Evolutionary conservation across 768 basidiomycete species (phyloP).

Genomic region (Collybiopsis confluens): DNA sequence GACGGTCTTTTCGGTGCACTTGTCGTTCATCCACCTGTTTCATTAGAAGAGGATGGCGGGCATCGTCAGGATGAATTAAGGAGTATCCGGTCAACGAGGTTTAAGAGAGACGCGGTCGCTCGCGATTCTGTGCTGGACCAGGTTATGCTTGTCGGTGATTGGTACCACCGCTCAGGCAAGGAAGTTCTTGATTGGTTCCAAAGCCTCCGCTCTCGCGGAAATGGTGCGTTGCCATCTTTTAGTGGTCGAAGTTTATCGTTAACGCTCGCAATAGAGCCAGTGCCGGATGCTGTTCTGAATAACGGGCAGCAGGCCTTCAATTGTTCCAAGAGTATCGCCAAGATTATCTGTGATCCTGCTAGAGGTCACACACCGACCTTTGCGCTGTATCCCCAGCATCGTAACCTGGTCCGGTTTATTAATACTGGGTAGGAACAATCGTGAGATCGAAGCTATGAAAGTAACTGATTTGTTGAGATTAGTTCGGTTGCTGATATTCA

Average conservation of each 20-base stretch:
- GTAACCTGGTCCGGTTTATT: constrained; percentile 4
- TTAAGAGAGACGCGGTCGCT: background rate
- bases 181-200: constrained; percentile 6
- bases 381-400: background rate
- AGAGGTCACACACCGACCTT: constrained; percentile 1
- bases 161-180: constrained; percentile 7
- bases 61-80: constrained; percentile 5
- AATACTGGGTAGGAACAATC: constrained; percentile 1
- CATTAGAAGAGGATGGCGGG: background rate
- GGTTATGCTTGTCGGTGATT: constrained; percentile 5
- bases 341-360: constrained; percentile 3
- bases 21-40: background rate
- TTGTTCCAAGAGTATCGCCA: constrained; percentile 2
- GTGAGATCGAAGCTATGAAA: too few relatives aligned
- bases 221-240: background rate
- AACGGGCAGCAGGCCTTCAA: constrained; percentile 8
- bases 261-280: background rate
- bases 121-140: background rate
- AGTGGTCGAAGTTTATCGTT: background rate
- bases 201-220: constrained; percentile 8
- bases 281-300: constrained; percentile 6
- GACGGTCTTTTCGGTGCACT: constrained; percentile 10
- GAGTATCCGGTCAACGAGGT: background rate
- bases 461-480: too few relatives aligned
- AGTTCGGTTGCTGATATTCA: constrained; percentile 8